Percentiles rank a stretch among this genome's conserved stretches.
Evolutionary conservation across 768 basidiomycete species (phyloP).

Genomic region (Boletus subparvulus): DNA sequence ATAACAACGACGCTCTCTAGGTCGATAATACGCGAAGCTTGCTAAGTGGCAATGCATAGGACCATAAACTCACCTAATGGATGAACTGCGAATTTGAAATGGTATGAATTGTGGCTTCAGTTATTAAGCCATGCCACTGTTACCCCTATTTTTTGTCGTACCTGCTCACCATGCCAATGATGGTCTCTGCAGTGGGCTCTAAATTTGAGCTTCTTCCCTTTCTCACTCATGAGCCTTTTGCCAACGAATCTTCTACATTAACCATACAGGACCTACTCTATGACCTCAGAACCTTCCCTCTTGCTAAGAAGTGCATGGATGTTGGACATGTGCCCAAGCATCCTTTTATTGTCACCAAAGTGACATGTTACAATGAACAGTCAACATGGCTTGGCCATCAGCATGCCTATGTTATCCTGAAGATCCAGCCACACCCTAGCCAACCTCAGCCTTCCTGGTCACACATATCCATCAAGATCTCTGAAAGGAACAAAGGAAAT

Average conservation of each 20-base stretch:
- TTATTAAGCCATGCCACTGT: no score
- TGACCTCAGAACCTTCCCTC: background rate
- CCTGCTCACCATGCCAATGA: no score
- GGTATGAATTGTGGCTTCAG: no score
- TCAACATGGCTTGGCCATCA: background rate
- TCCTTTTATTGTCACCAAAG: background rate
- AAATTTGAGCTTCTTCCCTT: background rate
- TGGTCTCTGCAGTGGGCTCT: no score
- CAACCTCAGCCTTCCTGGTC: background rate
- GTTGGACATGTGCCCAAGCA: background rate
- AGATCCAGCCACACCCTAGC: background rate
- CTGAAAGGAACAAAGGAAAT: background rate
- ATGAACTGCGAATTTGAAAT: no score
- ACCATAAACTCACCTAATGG: no score
- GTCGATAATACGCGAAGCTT: slow-evolving; percentile 88
- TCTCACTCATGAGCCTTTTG: background rate
- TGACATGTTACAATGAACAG: background rate
- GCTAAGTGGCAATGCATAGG: slow-evolving; percentile 39
- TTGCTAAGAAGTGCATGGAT: no score
- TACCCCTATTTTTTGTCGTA: no score
- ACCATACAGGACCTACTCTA: background rate
- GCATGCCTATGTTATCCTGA: background rate
- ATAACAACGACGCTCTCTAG: slow-evolving; percentile 95
- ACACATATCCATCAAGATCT: background rate
- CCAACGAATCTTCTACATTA: background rate